These are phyloP conservation scores for Meredithiella fracta DNA, from an alignment of 2,329 filamentous ascomycete genomes.

Conservation along the genomic window DNA sequence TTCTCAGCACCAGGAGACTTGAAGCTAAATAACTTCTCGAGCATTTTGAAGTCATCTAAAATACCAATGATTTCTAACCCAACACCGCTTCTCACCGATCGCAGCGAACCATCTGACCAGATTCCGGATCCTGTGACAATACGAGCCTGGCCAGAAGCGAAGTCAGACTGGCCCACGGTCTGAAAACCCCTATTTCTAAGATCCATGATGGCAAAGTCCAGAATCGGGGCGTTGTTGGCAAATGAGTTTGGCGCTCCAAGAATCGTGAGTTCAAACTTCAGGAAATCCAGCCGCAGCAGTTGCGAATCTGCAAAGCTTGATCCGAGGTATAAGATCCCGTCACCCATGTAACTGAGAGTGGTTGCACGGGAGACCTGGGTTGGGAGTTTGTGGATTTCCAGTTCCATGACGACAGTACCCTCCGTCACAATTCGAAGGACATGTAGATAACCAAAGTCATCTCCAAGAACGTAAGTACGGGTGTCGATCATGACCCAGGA, in stretches of 20 bases:
- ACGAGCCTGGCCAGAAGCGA: constrained; percentile 84
- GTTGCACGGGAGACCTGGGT: constrained; percentile 54
- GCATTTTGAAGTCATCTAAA: constrained; percentile 59
- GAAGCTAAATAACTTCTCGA: constrained; percentile 57
- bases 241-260: constrained; percentile 49
- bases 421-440: constrained; percentile 62
- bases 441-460: constrained; percentile 77
- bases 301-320: constrained; percentile 91
- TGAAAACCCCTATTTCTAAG: constrained; percentile 51
- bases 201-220: constrained; percentile 94
- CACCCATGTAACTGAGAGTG: constrained; percentile 59
- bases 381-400: constrained; percentile 51
- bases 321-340: constrained; percentile 63
- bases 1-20: constrained; percentile 31
- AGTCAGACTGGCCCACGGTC: constrained; percentile 51
- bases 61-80: constrained; percentile 77
- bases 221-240: constrained; percentile 69
- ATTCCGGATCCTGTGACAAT: constrained; percentile 88
- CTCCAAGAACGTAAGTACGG: constrained; percentile 70
- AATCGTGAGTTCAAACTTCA: constrained; percentile 36
- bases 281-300: constrained; percentile 43
- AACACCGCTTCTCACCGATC: constrained; percentile 85
- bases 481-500: constrained; percentile 76
- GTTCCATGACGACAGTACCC: constrained; percentile 50
- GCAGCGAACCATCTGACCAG: constrained; percentile 70